A percentile compares a stretch with the other conserved stretches of the same genome.
Evolutionary conservation across 139 green algal species (phyloP).

Genomic region (Deuterostichococcus epilithicus): DNA sequence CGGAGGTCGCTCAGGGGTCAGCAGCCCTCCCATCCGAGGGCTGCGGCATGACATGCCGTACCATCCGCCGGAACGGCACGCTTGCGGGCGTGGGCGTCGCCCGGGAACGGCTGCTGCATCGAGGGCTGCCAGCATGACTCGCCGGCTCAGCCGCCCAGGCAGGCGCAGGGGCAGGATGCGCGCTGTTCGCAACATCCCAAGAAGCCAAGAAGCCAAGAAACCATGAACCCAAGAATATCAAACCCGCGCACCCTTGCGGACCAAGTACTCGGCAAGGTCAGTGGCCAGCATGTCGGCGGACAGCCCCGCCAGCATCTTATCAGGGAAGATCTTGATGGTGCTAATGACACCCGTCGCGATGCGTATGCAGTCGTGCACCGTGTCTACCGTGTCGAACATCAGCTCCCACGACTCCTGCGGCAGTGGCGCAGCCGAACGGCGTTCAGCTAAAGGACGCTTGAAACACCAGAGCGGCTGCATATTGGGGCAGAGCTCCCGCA

Average conservation of each 20-base stretch:
- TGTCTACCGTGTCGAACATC: slow-evolving; percentile 96
- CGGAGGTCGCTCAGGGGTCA: too few species aligned
- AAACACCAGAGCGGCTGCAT: too few species aligned
- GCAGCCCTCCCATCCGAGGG: too few species aligned
- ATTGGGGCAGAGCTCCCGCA: too few species aligned
- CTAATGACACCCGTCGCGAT: slow-evolving; percentile 90
- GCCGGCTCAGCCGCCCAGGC: not conserved
- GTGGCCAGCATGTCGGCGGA: slow-evolving; percentile 96
- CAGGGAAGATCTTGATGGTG: slow-evolving; percentile 84
- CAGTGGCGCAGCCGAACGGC: not conserved
- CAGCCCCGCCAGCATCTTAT: slow-evolving; percentile 81
- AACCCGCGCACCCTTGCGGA: slow-evolving; percentile 82
- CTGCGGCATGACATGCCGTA: too few species aligned
- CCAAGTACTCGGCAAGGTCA: slow-evolving; percentile 98
- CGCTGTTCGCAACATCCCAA: not conserved
- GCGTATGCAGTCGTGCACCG: slow-evolving; percentile 78
- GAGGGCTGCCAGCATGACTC: not conserved
- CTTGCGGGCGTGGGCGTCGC: not conserved
- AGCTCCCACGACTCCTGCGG: slow-evolving; percentile 81
- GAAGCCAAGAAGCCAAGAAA: not conserved
- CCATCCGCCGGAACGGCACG: too few species aligned
- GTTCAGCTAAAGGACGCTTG: not conserved
- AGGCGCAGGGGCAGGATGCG: not conserved
- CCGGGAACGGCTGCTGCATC: not conserved
- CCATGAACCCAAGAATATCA: not conserved